A percentile compares a stretch with the other conserved stretches of the same genome.
Evolutionary conservation across 345 rosid genomes (phyloP).

Genomic region (Gossypium stocksii): DNA sequence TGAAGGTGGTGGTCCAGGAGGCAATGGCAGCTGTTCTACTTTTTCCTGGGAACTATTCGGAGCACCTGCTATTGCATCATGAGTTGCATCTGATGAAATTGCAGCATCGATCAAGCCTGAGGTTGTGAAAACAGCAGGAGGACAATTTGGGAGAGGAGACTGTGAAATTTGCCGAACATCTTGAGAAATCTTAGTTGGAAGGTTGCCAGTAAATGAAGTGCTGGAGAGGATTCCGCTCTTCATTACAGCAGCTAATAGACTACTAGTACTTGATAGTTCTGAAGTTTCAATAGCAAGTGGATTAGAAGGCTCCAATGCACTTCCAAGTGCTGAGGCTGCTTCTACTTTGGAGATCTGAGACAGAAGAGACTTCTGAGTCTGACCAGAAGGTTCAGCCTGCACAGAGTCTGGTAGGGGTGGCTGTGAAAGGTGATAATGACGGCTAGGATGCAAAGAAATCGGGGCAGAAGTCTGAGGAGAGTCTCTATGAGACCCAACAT

Average conservation of each 20-base stretch:
- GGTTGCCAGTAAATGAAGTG: slow-evolving; percentile 27
- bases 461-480: slow-evolving; percentile 27
- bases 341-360: slow-evolving; percentile 35
- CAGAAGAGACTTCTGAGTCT: slow-evolving; percentile 27
- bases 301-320: slow-evolving; percentile 31
- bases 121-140: slow-evolving; percentile 26
- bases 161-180: slow-evolving; percentile 31
- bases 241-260: slow-evolving; percentile 66
- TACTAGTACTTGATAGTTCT: slow-evolving; percentile 49
- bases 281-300: slow-evolving; percentile 35
- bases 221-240: slow-evolving; percentile 65
- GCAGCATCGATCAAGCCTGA: slow-evolving; percentile 31
- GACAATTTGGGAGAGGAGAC: slow-evolving; percentile 38
- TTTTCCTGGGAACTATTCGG: slow-evolving; percentile 31
- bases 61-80: slow-evolving; percentile 24
- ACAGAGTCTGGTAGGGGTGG: background rate
- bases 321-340: slow-evolving; percentile 27
- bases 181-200: slow-evolving; percentile 28
- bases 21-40: slow-evolving; percentile 39
- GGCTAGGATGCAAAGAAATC: slow-evolving; percentile 13
- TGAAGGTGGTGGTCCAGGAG: slow-evolving; percentile 37
- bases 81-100: slow-evolving; percentile 22
- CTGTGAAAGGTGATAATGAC: slow-evolving; percentile 21
- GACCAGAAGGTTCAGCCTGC: slow-evolving; percentile 37
- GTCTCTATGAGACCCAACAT: slow-evolving; percentile 21